Conservation (phyloP, 2,329 filamentous ascomycete genomes). For the Colletotrichum noveboracense region DNA sequence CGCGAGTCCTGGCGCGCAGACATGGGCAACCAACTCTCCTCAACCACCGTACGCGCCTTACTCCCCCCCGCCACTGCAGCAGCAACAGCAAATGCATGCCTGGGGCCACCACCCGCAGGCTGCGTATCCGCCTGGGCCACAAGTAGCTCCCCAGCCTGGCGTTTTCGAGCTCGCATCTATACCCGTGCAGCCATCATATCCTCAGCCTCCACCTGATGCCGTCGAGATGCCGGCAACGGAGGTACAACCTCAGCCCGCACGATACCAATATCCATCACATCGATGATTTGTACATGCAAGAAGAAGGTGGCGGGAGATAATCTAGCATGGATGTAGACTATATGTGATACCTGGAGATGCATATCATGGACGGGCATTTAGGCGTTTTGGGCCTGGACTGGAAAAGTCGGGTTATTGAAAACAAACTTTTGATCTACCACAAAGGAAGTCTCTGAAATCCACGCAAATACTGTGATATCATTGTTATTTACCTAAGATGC, state of each 20-base stretch:
- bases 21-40: conserved; percentile 11
- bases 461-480: not conserved
- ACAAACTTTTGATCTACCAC: not conserved
- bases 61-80: not conserved
- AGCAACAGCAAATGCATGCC: not conserved
- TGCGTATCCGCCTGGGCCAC: not conserved
- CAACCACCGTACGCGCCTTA: not conserved
- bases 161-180: conserved; percentile 23
- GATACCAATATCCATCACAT: not conserved
- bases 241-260: not conserved
- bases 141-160: not conserved
- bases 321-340: not conserved
- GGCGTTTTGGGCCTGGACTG: not conserved
- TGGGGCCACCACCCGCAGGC: conserved; percentile 16
- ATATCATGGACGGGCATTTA: not conserved
- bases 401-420: not conserved
- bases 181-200: not conserved
- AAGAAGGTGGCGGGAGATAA: not conserved
- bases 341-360: not conserved
- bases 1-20: conserved; percentile 3
- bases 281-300: not conserved
- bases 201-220: not conserved
- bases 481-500: not conserved
- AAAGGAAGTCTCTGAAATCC: not conserved
- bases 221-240: conserved; percentile 23